Evolutionary conservation across 495 filamentous ascomycete genomes (phyloP), one percentile per base, ranked within the genome.

Genomic region (Penicillium maclennaniae): DNA sequence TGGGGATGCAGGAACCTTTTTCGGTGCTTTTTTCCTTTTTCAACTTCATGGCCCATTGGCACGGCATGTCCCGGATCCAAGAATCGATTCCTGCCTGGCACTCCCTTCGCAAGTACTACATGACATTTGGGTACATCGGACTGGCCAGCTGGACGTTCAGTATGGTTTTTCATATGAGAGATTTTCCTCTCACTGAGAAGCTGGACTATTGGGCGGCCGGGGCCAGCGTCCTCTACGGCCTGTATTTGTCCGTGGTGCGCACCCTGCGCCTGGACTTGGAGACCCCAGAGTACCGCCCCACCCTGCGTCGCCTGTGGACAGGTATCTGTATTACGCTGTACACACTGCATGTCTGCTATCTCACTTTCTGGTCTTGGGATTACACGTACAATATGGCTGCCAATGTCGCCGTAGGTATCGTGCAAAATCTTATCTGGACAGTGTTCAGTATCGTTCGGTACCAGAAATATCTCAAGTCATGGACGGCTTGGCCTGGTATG

Each of bases 351-450:
- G 87, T 95, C 46, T 79, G 76, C 51, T 98, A 96, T 67, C 79
- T 98, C 43, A 88, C 82, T 60, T 81, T 90, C 54, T 86, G 88
- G 80, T 76, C 76, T 25, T 98, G 93, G 90, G 87, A 97, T 65
- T 98, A 98, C 64, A 85, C 84, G 3, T 98, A 98, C 72, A 98
- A 98, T 61, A 98, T 97, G 92, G 82, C 84, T 2, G 95, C 91
- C 16, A 97, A 97, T 60, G 88, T 98, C 23, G 84, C 81, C 12
- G 79, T 88, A 21, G 93, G 93, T 0, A 76, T 88, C 43, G 66
- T 95, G 25, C 86, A 88, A 65, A 96, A 97, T 56, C 40, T 84
- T 6, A 63, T 98, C 49, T 98, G 93, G 93, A 89, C 80, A 14
- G 83, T 78, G 57, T 97, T 95, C 69, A 92, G 88, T 59, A 83